These are phyloP conservation scores for Fusarium nelsonii DNA, from an alignment of 2,329 filamentous ascomycete genomes.

Conservation along the genomic window DNA sequence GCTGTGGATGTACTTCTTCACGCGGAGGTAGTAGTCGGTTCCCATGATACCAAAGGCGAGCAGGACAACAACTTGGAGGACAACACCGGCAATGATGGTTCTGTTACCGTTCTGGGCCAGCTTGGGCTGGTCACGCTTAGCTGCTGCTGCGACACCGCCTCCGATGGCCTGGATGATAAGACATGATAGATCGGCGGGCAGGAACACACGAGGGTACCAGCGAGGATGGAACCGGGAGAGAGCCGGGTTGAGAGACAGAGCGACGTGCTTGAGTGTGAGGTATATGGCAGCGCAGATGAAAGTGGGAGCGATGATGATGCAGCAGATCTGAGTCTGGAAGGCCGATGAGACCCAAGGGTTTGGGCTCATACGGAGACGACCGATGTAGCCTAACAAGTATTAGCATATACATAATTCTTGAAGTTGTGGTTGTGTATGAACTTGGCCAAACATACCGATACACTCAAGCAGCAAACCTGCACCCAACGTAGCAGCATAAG, in stretches of 20 bases:
- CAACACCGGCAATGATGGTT: constrained; percentile 66
- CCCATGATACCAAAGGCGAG: constrained; percentile 59
- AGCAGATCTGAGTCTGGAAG: constrained; percentile 70
- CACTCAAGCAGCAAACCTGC: constrained; percentile 65
- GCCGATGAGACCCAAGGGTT: constrained; percentile 67
- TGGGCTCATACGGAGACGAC: constrained; percentile 62
- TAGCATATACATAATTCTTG: not conserved
- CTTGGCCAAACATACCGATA: constrained; percentile 56
- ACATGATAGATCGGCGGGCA: constrained; percentile 70
- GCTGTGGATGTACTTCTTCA: constrained; percentile 54
- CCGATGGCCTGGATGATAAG: constrained; percentile 70
- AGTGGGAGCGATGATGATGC: constrained; percentile 70
- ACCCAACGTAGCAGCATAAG: constrained; percentile 63
- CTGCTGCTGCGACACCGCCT: constrained; percentile 66
- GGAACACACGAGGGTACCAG: constrained; percentile 69
- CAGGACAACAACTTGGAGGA: constrained; percentile 66
- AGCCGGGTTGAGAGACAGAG: constrained; percentile 60
- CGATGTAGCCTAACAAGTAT: constrained; percentile 62
- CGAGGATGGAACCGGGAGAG: constrained; percentile 65
- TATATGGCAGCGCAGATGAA: constrained; percentile 73
- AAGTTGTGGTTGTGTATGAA: not conserved
- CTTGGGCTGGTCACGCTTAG: constrained; percentile 54
- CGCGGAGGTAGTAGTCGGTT: constrained; percentile 61
- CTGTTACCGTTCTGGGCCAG: constrained; percentile 62
- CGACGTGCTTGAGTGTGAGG: constrained; percentile 72